Evolutionary conservation across 2,329 filamentous ascomycete species (phyloP).

Genomic region (Nannizzia gypsea): DNA sequence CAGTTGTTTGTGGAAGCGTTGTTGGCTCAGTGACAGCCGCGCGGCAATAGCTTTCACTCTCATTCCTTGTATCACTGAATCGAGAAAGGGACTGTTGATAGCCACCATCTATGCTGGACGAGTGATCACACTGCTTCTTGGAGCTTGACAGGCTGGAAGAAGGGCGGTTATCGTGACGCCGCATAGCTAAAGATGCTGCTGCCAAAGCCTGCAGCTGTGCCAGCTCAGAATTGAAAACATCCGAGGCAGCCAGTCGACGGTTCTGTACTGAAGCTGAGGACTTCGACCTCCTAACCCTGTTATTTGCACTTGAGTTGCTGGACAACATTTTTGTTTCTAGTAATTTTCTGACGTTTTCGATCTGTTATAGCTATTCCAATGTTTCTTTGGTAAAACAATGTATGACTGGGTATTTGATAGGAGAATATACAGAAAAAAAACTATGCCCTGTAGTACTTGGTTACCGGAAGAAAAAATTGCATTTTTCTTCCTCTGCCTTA

Average conservation of each 20-base stretch:
- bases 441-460: neutral
- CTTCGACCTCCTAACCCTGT: slow-evolving; percentile 27
- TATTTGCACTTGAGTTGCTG: slow-evolving; percentile 22
- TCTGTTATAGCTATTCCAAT: too few species aligned
- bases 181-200: slow-evolving; percentile 35
- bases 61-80: neutral
- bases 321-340: slow-evolving; percentile 16
- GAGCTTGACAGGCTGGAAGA: slow-evolving; percentile 6
- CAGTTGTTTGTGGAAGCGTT: neutral
- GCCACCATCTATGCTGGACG: neutral
- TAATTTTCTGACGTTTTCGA: too few species aligned
- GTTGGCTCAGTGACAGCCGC: neutral
- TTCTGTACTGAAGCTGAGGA: slow-evolving; percentile 30
- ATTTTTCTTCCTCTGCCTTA: neutral
- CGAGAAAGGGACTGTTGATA: neutral
- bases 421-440: neutral
- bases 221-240: slow-evolving; percentile 22
- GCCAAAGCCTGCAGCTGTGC: slow-evolving; percentile 27
- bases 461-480: neutral
- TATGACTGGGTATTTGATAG: neutral
- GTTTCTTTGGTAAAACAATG: neutral
- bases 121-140: neutral
- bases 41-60: neutral
- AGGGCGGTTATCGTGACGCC: slow-evolving; percentile 22
- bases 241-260: slow-evolving; percentile 16